Evolutionary conservation across 2,329 filamentous ascomycete species (phyloP), one percentile per base, ranked within the genome.

Genomic region (Orbilia blumenaviensis): DNA sequence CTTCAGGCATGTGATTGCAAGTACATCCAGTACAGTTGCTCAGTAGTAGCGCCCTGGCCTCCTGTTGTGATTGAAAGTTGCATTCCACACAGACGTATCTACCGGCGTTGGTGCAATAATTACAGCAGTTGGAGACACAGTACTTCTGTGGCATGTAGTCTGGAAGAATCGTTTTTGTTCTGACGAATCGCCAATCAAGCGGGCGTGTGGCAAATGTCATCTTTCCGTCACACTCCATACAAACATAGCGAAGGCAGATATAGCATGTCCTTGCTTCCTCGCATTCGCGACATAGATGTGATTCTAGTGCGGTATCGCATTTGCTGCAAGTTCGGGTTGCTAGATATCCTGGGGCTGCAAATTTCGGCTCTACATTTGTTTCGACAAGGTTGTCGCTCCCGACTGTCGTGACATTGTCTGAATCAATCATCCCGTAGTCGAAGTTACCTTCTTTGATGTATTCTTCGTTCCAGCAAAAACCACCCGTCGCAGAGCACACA

Each of bases 371-470:
- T 14, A 66, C 58, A 3, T 52, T n/a, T 12, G 36, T 8, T 1
- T 27, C 21, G 18, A 50, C 32, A 18, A 52, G 27, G 25, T 63
- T 58, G 16, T 60, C 41, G 2, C 23, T 46, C 4, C 36, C 42
- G 9, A 52, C 14, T 3, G 38, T 27, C 1, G 46, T 34, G 12
- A 46, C 21, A 21, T 69, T 68, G 3, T 63, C 58, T 9, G 58
- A 50, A 44, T 76, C 72, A 6, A 69, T 42, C 72, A 68, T 69
- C 6, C 64, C 72, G 42, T 76, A 76, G 42, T 76, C 72, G 16
- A 76, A 76, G 34, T 76, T 76, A 12, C 64, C 72, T 69, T 76
- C 72, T 52, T 76, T 76, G 48, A 76, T 60, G 25, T 76, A 76
- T 32, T 61, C 48, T 6, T 76, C 72, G 14, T 76, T 76, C 72